Base-by-base conservation (phyloP, 352 stramenopile genomes). In the Globisporangium sylvaticum region DNA sequence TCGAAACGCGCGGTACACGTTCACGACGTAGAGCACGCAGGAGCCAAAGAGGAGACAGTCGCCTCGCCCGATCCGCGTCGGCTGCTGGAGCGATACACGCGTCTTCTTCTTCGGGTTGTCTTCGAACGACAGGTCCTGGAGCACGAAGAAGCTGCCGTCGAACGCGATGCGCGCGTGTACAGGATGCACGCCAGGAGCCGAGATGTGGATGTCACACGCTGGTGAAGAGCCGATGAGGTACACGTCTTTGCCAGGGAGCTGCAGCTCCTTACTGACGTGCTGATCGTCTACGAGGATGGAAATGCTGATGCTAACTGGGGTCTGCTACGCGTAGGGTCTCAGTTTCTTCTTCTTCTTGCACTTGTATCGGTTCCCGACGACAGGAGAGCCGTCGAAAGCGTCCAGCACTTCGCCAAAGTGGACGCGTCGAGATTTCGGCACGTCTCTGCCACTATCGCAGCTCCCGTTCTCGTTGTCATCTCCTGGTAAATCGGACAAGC, bases 81-180 rank as follows among this genome's bases (percentile, higher is more conserved):
- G 74, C 20, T 81, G 70, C 7, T 71, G 66, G 4, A 91, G 70
- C 55, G 75, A 54, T 0, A 92, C 74, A 20, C 84, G 82, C 0
- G 82, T 91, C 65, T 87, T 80, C 18, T 71, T 74, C 20, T 64
- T 67, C 46, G 76, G 77, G 22, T 89, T 86, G 1, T 77, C 73
- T 50, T 92, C 80, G 62, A 92, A 91, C 7, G 82, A 90, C 20
- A 92, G 66, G 31, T 92, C 84, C 62, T 92, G 77, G 8, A 92
- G 67, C 48, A 92, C 65, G 59, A 88, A 92, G n/a, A 82, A 87
- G 20, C 68, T 67, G 1, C 82, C 82, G 32, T 92, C 82, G 53
- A 91, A 90, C 0, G 68, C 50, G 56, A 92, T 90, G 25, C 82
- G 74, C 32, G 84, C 76, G 65, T 92, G 84, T 1, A 91, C 77